Base-by-base conservation (phyloP, 1,284 basidiomycete genomes). In the Apiotrichum domesticum region DNA sequence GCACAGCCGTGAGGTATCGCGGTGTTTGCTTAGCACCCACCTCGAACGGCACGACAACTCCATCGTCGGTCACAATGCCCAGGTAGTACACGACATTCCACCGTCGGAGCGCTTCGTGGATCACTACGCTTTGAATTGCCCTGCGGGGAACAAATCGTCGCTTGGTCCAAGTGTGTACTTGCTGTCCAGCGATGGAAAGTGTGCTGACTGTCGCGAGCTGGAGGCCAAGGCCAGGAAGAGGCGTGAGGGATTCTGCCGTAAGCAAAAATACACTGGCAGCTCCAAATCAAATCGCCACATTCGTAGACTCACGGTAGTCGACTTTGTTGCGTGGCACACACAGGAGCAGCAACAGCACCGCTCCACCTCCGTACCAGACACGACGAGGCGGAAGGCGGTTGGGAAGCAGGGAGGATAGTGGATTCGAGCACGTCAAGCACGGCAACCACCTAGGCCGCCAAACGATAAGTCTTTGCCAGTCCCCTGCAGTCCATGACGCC, bases 161-260 rank as follows among this genome's bases (percentile, higher is more conserved):
- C 7, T 57, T 55, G 1, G 63, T 64, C 1, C 59, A 62, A 5
- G 62, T 29, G 14, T 56, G 54, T 3, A 61, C 2, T 9, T 57
- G 37, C 5, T 4, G 10, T 15, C 32, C 29, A 15, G n/a, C 4
- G 4, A 21, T 13, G 14, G 55, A 32, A 11, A 71, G 21, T 4
- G 67, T 66, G 13, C 61, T 62, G 85, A 29, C 77, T 62, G 72
- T 88, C 82, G 45, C 81, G 74, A 64, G 80, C 77, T 65, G 81
- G 76, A 70, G 84, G 79, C 54, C 87, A 80, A 78, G 87, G 83
- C 59, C 86, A 84, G 69, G 50, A 35, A 66, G 50, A 0, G 71
- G 62, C 2, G 59, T 68, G 44, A 71, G 51, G 1, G 70, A 68
- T 59, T 75, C 73, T 75, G 58, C 9, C 15, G 45, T 35, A 6